Evolutionary conservation across 2,329 filamentous ascomycete species (phyloP), one percentile per base, ranked within the genome.

Genomic region (Aspergillus costaricaensis): DNA sequence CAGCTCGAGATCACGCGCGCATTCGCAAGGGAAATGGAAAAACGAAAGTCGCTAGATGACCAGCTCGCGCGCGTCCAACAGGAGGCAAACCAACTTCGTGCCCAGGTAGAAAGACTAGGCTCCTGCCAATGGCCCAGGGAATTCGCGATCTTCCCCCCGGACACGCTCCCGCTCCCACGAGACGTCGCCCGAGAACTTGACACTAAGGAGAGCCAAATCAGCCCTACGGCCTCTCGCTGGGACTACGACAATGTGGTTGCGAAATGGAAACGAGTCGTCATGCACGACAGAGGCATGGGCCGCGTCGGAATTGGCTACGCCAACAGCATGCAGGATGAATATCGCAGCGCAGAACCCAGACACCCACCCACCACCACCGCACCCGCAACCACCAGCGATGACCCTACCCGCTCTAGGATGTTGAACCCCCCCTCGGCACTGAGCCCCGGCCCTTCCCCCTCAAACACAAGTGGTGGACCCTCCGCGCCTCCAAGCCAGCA

Each of bases 81-180:
- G 60, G 80, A 83, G 69, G 76, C 79, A 4, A 78, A 79, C 55
- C 79, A 81, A 56, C 71, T 82, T n/a, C 79, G 79, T 39, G 75
- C 76, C 3, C 80, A 81, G 59, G 76, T 82, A 2, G 79, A 80
- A 58, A 74, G 75, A 47, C 71, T 82, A 1, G 77, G 75, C 5
- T 77, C 75, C 12, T 81, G 79, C 62, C 80, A 82, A 62, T 81
- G 78, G 78, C 80, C 80, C 3, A 70, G 80, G 17, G 80, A 82
- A 59, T 81, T 81, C 63, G 77, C 79, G 1, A 69, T 81, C 19
- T 81, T 80, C 63, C 80, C 80, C 8, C 79, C 80, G 2, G 78
- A 81, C 48, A 75, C 73, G 4, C 72, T 79, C 4, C 74, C 79
- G 25, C 59, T 82, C 44, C 68, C 77, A 8, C 67, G 74, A 4